Evolutionary conservation across 2,329 filamentous ascomycete genomes (phyloP), one percentile per base, ranked within the genome.

Genomic region (Xylariaceae sp.): DNA sequence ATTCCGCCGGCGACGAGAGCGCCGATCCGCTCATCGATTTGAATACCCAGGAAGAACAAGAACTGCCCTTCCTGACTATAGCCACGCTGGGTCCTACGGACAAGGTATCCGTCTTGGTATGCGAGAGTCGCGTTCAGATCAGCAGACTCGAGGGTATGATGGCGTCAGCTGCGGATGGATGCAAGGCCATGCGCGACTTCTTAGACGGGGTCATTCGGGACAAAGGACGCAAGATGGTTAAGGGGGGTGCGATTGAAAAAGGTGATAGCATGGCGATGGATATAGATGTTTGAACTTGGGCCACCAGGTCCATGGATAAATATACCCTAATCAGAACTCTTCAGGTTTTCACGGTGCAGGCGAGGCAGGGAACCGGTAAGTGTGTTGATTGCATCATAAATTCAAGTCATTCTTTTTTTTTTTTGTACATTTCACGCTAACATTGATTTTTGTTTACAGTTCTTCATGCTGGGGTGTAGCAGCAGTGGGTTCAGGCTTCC

Each of bases 111-210:
- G 87, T 92, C 6, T 72, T 95, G 59, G 80, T 92, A 12, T 88
- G 95, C 79, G 94, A 97, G 77, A 94, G 86, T 51, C 83, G 89
- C 45, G 86, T 96, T n/a, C 88, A 95, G 71, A 83, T 88, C 59
- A 80, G 80, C 54, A 81, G 91, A 53, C 68, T 97, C 55, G 92
- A 99, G 74, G 88, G 88, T 1, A 95, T 99, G 92, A 74, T 99
- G 63, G 90, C 89, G 0, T 90, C 96, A 1, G 92, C 88, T 0
- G 84, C 96, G 46, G 92, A 96, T 68, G 94, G 92, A 5, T 97
- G 92, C 71, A 90, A 87, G 72, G 87, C 92, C 68, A 85, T 97
- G 37, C 81, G 89, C 59, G 80, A 84, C 61, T 87, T 96, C 47
- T 68, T 99, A 65, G 92, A 97, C 70, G 77, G 79, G 6, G 86